A percentile compares a stretch with the other conserved stretches of the same genome.
Conservation (phyloP, 352 stramenopile species). For the Blastocystis sp. region DNA sequence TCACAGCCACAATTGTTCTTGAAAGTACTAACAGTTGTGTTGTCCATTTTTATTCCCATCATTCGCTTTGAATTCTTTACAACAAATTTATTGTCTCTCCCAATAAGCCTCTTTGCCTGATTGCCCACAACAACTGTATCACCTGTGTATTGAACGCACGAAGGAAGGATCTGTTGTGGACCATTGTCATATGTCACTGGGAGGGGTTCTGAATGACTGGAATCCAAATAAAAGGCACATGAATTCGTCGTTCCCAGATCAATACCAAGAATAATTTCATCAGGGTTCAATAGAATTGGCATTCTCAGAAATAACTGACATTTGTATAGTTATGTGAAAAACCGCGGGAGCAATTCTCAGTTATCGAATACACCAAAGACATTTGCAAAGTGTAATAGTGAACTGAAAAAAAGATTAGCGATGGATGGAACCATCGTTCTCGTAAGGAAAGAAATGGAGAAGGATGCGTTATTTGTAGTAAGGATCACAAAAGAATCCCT, state of each 20-base stretch:
- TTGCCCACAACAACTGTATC: constrained; percentile 87
- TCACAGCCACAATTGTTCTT: constrained; percentile 86
- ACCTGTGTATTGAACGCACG: constrained; percentile 87
- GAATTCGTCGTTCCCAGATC: constrained; percentile 92
- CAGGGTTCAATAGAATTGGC: too few relatives aligned
- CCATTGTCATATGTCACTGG: constrained; percentile 85
- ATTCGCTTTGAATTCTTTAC: constrained; percentile 93
- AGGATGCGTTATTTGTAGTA: not conserved
- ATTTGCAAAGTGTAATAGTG: too few relatives aligned
- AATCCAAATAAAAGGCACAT: constrained; percentile 71
- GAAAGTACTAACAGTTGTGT: constrained; percentile 91
- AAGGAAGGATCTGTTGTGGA: constrained; percentile 89
- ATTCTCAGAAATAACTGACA: too few relatives aligned
- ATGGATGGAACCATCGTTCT: not conserved
- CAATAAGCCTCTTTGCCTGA: constrained; percentile 76
- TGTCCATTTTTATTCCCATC: constrained; percentile 87
- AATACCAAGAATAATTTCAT: constrained; percentile 77
- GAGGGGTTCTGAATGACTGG: constrained; percentile 92
- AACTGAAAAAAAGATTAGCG: too few relatives aligned
- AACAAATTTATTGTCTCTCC: constrained; percentile 67
- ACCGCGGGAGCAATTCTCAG: too few relatives aligned
- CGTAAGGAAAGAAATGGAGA: not conserved
- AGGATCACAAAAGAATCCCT: not conserved
- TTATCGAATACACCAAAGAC: too few relatives aligned
- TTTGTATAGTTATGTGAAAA: too few relatives aligned